Evolutionary conservation across 345 rosid species (phyloP), one percentile per base, ranked within the genome.

Genomic region (Euphorbia peplus): DNA sequence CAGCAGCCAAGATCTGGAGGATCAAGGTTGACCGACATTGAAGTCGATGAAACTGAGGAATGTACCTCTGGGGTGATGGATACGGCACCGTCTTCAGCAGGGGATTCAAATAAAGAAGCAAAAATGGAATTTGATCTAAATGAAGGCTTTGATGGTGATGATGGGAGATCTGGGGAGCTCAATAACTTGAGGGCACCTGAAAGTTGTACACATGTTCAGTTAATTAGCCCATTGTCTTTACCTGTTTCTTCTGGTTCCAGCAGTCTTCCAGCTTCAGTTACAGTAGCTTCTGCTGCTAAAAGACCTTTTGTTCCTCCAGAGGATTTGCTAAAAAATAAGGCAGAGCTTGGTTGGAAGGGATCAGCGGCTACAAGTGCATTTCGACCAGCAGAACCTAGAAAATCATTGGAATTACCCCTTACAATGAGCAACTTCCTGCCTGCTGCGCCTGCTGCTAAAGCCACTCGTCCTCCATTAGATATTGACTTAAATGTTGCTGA

Each of bases 311-410:
- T 89, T 52, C 97, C 92, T 3, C 92, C 86, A 14, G 88, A 86
- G n/a, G 87, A 93, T 69, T 69, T 88, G 13, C 69, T 91, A 70
- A 85, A 79, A 79, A 82, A 80, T 59, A 93, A 84, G 79, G 89
- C 80, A 32, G 80, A 76, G 65, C 78, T 89, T 81, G 97, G 98
- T 48, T 93, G 98, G 98, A 93, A 88, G 81, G 98, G 98, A 60
- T 89, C 97, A 26, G 98, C 97, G 1, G 98, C 98, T 53, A 93
- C 98, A 22, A 93, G 98, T 79, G 98, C 98, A 14, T 93, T 93
- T 78, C 83, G 98, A 12, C 98, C 98, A 24, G 96, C 98, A 63
- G 98, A 88, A 78, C 96, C 97, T 15, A 79, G 97, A 75, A 91
- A 84, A 74, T 22, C 44, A 22, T 41, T 74, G 60, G 96, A 87